These are phyloP conservation scores for Vigna nakashimae DNA, from an alignment of 306 rosid species.

Conservation along the genomic window DNA sequence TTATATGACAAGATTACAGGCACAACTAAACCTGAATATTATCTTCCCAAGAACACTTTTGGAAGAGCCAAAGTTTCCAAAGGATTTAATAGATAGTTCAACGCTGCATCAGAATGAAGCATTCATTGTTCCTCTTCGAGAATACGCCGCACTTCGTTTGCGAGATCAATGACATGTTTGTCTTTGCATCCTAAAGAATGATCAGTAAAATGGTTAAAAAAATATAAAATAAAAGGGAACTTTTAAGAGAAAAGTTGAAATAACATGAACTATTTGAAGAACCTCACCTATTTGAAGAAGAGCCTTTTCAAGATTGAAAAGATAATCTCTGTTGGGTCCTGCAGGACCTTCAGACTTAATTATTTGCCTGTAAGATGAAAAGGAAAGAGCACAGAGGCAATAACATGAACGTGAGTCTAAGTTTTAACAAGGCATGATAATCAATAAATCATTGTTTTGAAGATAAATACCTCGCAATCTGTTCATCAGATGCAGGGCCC, in stretches of 20 bases:
- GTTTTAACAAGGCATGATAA: neutral
- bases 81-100: slow-evolving; percentile 6
- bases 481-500: slow-evolving; percentile 84
- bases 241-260: slow-evolving; percentile 36
- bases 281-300: slow-evolving; percentile 71
- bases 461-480: slow-evolving; percentile 72
- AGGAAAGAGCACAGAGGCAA: neutral
- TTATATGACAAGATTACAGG: neutral
- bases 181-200: slow-evolving; percentile 65
- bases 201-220: neutral
- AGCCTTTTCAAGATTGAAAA: slow-evolving; percentile 83
- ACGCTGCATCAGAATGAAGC: slow-evolving; percentile 31
- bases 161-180: slow-evolving; percentile 77
- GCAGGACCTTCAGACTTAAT: slow-evolving; percentile 81
- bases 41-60: slow-evolving; percentile 2
- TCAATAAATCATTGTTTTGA: neutral
- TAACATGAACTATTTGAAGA: neutral
- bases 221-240: neutral
- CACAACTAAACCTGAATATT: neutral
- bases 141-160: slow-evolving; percentile 79
- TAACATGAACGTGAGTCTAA: neutral
- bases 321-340: slow-evolving; percentile 91
- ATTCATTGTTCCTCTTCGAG: slow-evolving; percentile 58
- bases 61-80: slow-evolving; percentile 43
- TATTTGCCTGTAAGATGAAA: slow-evolving; percentile 65